Evolutionary conservation across 2,329 filamentous ascomycete species (phyloP).

Genomic region (Pyrenophora tritici-repentis): DNA sequence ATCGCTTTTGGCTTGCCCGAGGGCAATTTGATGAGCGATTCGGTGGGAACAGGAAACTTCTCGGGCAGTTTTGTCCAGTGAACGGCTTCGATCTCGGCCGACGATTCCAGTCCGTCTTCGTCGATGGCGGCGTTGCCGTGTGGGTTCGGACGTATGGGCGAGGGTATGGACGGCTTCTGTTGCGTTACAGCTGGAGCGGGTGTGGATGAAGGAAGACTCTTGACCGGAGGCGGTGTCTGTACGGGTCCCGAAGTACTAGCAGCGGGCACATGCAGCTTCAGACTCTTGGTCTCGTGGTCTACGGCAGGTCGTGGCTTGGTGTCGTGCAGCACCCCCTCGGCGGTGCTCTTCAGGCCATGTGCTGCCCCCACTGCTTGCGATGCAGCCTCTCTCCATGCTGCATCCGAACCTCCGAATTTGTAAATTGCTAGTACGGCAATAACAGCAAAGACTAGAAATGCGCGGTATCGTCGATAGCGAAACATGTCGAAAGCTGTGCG

Average conservation of each 20-base stretch:
- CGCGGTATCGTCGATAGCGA: constrained; percentile 65
- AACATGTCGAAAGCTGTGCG: constrained; percentile 51
- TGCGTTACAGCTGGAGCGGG: constrained; percentile 17
- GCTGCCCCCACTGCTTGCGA: constrained; percentile 27
- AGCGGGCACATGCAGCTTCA: constrained; percentile 38
- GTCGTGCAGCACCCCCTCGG: constrained; percentile 22
- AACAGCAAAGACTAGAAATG: constrained; percentile 62
- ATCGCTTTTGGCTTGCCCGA: constrained; percentile 71
- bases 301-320: constrained; percentile 32
- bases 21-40: constrained; percentile 76
- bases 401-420: constrained; percentile 55
- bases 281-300: constrained; percentile 40
- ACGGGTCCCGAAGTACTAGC: constrained; percentile 31
- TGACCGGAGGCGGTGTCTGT: constrained; percentile 39
- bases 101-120: constrained; percentile 27
- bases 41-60: constrained; percentile 74
- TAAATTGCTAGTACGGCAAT: constrained; percentile 61
- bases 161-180: constrained; percentile 24
- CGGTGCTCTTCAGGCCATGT: constrained; percentile 19
- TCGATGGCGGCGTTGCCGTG: constrained; percentile 17
- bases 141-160: constrained; percentile 19
- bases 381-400: constrained; percentile 44
- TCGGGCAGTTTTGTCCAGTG: constrained; percentile 79
- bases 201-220: constrained; percentile 17
- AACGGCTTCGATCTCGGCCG: constrained; percentile 42